A percentile compares a stretch with the other conserved stretches of the same genome.
These are phyloP conservation scores for Aspergillus pseudoterreus DNA, from an alignment of 2,329 filamentous ascomycete genomes.

Conservation along the genomic window DNA sequence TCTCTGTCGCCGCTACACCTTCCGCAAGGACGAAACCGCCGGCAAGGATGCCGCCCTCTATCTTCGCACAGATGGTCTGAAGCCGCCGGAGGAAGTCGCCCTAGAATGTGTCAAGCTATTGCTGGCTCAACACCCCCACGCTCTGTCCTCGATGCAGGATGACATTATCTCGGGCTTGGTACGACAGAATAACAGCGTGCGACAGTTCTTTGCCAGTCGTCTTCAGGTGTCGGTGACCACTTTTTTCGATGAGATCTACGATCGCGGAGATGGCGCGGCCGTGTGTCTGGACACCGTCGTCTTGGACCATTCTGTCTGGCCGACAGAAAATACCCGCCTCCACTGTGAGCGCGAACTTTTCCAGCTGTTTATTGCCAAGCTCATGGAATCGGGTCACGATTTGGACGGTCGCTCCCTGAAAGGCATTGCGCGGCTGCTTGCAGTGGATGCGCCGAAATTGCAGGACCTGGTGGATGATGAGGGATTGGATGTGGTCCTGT, in stretches of 20 bases:
- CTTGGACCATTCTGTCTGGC: conserved; percentile 45
- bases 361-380: conserved; percentile 71
- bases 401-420: conserved; percentile 59
- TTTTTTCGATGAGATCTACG: conserved; percentile 48
- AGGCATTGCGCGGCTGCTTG: conserved; percentile 57
- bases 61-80: conserved; percentile 41
- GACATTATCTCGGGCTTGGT: conserved; percentile 46
- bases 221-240: conserved; percentile 43
- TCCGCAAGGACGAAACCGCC: conserved; percentile 39
- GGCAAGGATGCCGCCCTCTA: conserved; percentile 44
- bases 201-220: conserved; percentile 40
- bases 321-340: conserved; percentile 38
- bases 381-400: conserved; percentile 88
- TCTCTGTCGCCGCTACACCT: conserved; percentile 42
- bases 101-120: conserved; percentile 43
- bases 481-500: conserved; percentile 79
- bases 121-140: conserved; percentile 32
- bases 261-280: conserved; percentile 45
- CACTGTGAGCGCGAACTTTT: conserved; percentile 48
- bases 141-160: conserved; percentile 41
- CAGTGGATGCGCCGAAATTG: conserved; percentile 50
- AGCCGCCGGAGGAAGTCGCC: conserved; percentile 40
- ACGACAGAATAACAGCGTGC: conserved; percentile 41
- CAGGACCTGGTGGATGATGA: conserved; percentile 58
- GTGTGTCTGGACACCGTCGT: conserved; percentile 46